Percentiles rank a stretch among this genome's conserved stretches.
These are phyloP conservation scores for Pleurotus giganteus DNA, from an alignment of 768 basidiomycete species.

Conservation along the genomic window DNA sequence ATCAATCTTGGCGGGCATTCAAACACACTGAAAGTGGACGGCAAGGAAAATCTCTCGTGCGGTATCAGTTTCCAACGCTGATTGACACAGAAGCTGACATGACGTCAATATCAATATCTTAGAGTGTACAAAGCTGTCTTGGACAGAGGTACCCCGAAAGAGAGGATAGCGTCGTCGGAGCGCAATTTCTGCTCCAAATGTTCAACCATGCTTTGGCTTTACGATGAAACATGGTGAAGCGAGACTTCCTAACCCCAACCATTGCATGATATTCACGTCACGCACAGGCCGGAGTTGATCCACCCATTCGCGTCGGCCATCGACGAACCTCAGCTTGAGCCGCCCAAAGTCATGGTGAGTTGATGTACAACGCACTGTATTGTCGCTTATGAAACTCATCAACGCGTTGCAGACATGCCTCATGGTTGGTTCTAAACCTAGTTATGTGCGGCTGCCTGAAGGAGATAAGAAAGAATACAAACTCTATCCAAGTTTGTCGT, in stretches of 20 bases:
- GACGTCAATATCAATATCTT: not conserved
- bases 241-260: not conserved
- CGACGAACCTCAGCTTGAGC: conserved; percentile 55
- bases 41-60: conserved; percentile 56
- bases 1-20: conserved; percentile 60
- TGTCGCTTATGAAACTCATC: not conserved
- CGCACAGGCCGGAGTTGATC: conserved; percentile 54
- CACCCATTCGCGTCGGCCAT: conserved; percentile 71
- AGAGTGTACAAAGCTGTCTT: conserved; percentile 66
- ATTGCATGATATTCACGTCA: not conserved
- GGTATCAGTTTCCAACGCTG: too few relatives aligned
- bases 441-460: conserved; percentile 62
- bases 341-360: conserved; percentile 50
- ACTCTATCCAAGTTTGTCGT: conserved; percentile 39
- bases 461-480: conserved; percentile 48
- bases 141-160: conserved; percentile 49
- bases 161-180: conserved; percentile 50
- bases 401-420: conserved; percentile 38
- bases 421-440: conserved; percentile 49
- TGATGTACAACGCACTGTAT: not conserved
- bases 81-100: too few relatives aligned
- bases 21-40: conserved; percentile 50
- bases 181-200: conserved; percentile 64
- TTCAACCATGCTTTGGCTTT: conserved; percentile 67
- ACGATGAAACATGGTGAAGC: conserved; percentile 50